Percentiles rank a stretch among this genome's conserved stretches.
phyloP scores from a whole-genome alignment of 106 monocot species.

The Dioscorea alata region DNA sequence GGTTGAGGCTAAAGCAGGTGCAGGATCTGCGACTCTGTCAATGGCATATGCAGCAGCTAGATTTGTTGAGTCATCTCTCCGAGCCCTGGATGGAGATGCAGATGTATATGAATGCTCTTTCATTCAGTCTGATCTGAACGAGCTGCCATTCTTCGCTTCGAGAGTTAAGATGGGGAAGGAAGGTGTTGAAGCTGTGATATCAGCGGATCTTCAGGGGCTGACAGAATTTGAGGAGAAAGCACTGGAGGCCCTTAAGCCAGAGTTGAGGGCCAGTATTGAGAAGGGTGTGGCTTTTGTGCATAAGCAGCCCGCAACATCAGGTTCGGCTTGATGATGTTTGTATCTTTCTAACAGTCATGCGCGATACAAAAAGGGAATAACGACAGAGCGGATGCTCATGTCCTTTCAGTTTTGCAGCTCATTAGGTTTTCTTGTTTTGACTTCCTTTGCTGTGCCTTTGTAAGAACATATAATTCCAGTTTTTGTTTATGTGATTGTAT shows the following conservation, averaged over 20 bases:
- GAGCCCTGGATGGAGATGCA: slow-evolving; percentile 46
- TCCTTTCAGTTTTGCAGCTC: slow-evolving; percentile 17
- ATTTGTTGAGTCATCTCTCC: slow-evolving; percentile 59
- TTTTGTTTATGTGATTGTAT: not conserved
- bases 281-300: slow-evolving; percentile 51
- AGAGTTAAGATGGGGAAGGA: slow-evolving; percentile 47
- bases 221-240: slow-evolving; percentile 47
- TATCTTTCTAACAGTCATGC: not conserved
- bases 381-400: not conserved
- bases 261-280: slow-evolving; percentile 57
- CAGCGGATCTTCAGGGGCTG: slow-evolving; percentile 40
- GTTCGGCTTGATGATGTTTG: slow-evolving; percentile 16
- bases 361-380: slow-evolving; percentile 1
- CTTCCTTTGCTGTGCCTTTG: not conserved
- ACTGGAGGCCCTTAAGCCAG: slow-evolving; percentile 44
- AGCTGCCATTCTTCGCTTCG: slow-evolving; percentile 44
- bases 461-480: not conserved
- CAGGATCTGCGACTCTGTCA: slow-evolving; percentile 60
- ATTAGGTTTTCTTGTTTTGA: not conserved
- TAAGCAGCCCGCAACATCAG: slow-evolving; percentile 25
- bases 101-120: slow-evolving; percentile 60
- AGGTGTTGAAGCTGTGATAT: slow-evolving; percentile 42
- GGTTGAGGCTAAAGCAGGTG: slow-evolving; percentile 71
- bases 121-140: slow-evolving; percentile 40
- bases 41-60: slow-evolving; percentile 73